A percentile compares a stretch with the other conserved stretches of the same genome.
Evolutionary conservation across 1,139 yeast genomes (phyloP).

Genomic region (Geotrichum bryndzae): DNA sequence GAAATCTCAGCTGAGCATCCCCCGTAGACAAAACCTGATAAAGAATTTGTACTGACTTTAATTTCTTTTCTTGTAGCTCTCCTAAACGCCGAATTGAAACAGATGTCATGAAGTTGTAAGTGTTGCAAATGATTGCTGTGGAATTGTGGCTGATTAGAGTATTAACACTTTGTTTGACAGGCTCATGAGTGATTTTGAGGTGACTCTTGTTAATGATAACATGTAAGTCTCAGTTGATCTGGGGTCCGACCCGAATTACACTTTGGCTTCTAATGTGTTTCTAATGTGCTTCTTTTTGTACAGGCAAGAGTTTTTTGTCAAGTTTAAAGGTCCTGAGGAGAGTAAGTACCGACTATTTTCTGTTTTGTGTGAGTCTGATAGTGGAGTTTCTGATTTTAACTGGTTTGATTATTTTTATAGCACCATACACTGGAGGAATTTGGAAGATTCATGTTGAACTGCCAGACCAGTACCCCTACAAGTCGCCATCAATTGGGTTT

Average conservation of each 20-base stretch:
- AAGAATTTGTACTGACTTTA: not conserved
- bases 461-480: conserved; percentile 93
- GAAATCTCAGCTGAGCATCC: not conserved
- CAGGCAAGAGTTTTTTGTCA: conserved; percentile 75
- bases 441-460: conserved; percentile 93
- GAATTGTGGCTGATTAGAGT: not conserved
- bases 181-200: conserved; percentile 91
- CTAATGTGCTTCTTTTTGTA: not conserved
- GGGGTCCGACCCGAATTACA: not conserved
- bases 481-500: conserved; percentile 93
- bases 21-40: not conserved
- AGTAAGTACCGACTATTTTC: conserved; percentile 38
- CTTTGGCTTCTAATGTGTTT: not conserved
- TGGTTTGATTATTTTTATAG: conserved; percentile 21
- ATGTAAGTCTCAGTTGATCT: conserved; percentile 38
- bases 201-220: conserved; percentile 74
- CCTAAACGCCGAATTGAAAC: conserved; percentile 89
- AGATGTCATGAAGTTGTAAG: conserved; percentile 89
- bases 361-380: not conserved
- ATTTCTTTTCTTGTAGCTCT: conserved; percentile 40
- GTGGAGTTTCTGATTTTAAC: not conserved
- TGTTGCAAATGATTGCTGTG: conserved; percentile 17
- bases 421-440: conserved; percentile 83
- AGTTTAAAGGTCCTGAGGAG: conserved; percentile 81
- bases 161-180: conserved; percentile 28